phyloP scores from a whole-genome alignment of 345 rosid species.

The Schrenkiella parvula region DNA sequence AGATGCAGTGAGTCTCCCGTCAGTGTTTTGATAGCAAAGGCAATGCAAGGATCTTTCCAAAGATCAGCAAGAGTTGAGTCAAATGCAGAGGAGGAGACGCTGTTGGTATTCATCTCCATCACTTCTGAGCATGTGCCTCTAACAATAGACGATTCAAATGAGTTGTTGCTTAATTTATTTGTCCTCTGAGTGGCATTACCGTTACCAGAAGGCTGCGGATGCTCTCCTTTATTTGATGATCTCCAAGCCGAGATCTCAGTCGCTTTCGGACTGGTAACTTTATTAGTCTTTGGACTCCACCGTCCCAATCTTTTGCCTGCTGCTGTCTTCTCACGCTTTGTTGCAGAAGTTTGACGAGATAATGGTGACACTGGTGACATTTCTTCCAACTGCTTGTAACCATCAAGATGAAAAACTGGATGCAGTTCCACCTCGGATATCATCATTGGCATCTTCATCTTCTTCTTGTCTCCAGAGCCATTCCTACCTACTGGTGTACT shows the following conservation, averaged over 20 bases:
- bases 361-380: constrained; percentile 24
- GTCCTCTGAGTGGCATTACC: neutral
- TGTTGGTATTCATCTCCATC: constrained; percentile 30
- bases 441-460: neutral
- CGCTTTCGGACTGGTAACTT: neutral
- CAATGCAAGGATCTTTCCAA: constrained; percentile 92
- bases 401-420: constrained; percentile 29
- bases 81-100: constrained; percentile 28
- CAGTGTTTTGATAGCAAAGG: constrained; percentile 90
- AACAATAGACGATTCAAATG: neutral
- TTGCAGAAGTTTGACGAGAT: constrained; percentile 10
- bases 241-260: neutral
- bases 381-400: constrained; percentile 17
- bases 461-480: constrained; percentile 7
- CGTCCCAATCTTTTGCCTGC: neutral
- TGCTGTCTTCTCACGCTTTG: constrained; percentile 22
- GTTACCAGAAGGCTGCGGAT: constrained; percentile 22
- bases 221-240: constrained; percentile 22
- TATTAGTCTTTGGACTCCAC: constrained; percentile 11
- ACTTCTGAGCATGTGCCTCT: constrained; percentile 15
- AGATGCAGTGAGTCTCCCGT: constrained; percentile 57
- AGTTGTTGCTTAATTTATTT: neutral
- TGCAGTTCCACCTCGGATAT: neutral
- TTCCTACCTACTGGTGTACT: constrained; percentile 4
- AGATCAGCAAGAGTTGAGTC: constrained; percentile 69